Evolutionary conservation across 768 basidiomycete genomes (phyloP).

Genomic region (Mycena pura): DNA sequence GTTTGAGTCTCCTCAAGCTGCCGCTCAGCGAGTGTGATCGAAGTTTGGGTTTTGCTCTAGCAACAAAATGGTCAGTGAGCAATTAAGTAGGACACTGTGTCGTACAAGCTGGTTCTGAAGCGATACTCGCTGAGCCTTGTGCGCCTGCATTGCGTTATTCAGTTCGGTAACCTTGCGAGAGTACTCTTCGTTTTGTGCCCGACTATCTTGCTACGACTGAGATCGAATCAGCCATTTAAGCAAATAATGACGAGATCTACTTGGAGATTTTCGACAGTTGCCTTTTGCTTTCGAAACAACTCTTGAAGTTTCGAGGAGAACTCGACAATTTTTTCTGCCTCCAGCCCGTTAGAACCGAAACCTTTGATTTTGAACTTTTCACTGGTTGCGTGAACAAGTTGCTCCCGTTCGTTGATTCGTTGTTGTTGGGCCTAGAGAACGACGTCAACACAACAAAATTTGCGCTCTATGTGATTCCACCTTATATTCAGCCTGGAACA

Average conservation of each 20-base stretch:
- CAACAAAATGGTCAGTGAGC: neutral
- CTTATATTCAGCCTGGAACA: constrained; percentile 75
- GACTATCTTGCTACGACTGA: constrained; percentile 55
- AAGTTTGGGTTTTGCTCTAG: constrained; percentile 57
- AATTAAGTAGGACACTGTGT: neutral
- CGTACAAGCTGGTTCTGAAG: constrained; percentile 66
- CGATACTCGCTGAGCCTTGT: constrained; percentile 59
- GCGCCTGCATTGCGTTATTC: constrained; percentile 58
- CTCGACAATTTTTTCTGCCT: constrained; percentile 72
- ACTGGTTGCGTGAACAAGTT: constrained; percentile 72
- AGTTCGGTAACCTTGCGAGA: constrained; percentile 63
- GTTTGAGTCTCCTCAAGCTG: constrained; percentile 62
- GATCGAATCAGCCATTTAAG: constrained; percentile 8
- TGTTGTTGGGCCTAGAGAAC: constrained; percentile 70
- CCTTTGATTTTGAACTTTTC: constrained; percentile 76
- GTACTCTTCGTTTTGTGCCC: constrained; percentile 67
- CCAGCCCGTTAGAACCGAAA: constrained; percentile 72
- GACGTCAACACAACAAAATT: neutral
- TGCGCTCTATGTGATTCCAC: constrained; percentile 39
- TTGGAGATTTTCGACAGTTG: constrained; percentile 72
- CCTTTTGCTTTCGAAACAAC: constrained; percentile 64
- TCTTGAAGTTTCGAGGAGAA: constrained; percentile 74
- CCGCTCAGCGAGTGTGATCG: constrained; percentile 59
- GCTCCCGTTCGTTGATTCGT: constrained; percentile 74
- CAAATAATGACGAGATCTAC: constrained; percentile 40